A percentile compares a stretch with the other conserved stretches of the same genome.
Conservation (phyloP, 2,329 filamentous ascomycete species). For the Aspergillus fumigatus region DNA sequence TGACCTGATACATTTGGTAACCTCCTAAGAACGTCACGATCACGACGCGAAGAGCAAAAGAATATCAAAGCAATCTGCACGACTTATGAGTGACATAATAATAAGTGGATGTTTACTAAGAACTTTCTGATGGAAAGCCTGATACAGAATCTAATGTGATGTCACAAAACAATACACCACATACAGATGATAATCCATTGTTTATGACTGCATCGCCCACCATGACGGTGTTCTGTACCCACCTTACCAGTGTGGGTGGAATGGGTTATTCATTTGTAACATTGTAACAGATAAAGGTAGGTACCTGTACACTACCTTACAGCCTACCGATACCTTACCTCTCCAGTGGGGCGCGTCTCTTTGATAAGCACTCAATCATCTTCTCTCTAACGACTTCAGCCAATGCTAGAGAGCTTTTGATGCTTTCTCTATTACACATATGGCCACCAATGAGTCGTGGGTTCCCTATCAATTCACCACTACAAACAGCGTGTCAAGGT, state of each 20-base stretch:
- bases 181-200: background rate
- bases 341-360: background rate
- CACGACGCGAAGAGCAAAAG: background rate
- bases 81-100: background rate
- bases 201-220: background rate
- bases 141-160: background rate
- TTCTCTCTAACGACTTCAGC: background rate
- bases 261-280: background rate
- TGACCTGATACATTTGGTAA: background rate
- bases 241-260: no score
- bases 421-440: constrained; percentile 14
- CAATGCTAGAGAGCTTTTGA: background rate
- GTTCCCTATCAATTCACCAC: constrained; percentile 10
- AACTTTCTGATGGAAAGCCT: background rate
- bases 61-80: background rate
- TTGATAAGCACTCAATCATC: background rate
- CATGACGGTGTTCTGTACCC: no score
- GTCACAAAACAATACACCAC: background rate
- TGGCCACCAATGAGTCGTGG: constrained; percentile 23
- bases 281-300: background rate
- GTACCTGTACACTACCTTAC: background rate
- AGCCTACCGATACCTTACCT: no score
- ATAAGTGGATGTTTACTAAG: background rate
- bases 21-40: background rate
- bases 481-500: constrained; percentile 18